Evolutionary conservation across 2,329 filamentous ascomycete genomes (phyloP).

Genomic region (Trichoderma afroharzianum): DNA sequence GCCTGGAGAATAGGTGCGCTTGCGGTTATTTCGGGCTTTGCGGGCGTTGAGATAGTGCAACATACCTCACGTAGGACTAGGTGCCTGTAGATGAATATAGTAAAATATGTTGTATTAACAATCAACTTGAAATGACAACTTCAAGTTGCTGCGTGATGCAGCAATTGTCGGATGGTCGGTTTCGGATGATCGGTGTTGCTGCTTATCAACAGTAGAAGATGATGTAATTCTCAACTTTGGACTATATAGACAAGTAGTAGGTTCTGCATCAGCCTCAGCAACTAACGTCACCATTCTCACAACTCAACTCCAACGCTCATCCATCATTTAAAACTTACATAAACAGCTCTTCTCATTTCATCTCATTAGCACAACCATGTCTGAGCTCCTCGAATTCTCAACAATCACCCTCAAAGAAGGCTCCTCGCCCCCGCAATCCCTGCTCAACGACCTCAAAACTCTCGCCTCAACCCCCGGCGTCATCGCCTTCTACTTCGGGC

Average conservation of each 20-base stretch:
- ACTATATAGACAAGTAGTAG: neutral
- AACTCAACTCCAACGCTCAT: neutral
- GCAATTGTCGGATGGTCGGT: too few species aligned
- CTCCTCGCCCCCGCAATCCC: constrained; percentile 26
- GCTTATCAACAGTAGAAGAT: neutral
- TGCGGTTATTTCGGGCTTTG: neutral
- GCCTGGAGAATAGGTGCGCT: neutral
- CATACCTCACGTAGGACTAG: neutral
- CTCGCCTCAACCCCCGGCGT: constrained; percentile 33
- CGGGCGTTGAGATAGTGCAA: neutral
- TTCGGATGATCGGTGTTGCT: neutral
- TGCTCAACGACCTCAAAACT: constrained; percentile 27
- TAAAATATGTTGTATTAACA: neutral
- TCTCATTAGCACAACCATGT: constrained; percentile 22
- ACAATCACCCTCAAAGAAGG: constrained; percentile 32
- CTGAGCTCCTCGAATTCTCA: constrained; percentile 30
- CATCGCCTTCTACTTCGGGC: constrained; percentile 33
- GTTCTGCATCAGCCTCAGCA: neutral
- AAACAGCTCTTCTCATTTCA: neutral
- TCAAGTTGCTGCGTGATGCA: neutral
- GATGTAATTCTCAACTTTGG: neutral
- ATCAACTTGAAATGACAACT: neutral
- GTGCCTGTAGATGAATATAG: neutral
- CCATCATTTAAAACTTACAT: neutral
- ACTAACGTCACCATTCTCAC: neutral